Evolutionary conservation across 106 monocot species (phyloP), one percentile per base, ranked within the genome.

Genomic region (Allium fistulosum): DNA sequence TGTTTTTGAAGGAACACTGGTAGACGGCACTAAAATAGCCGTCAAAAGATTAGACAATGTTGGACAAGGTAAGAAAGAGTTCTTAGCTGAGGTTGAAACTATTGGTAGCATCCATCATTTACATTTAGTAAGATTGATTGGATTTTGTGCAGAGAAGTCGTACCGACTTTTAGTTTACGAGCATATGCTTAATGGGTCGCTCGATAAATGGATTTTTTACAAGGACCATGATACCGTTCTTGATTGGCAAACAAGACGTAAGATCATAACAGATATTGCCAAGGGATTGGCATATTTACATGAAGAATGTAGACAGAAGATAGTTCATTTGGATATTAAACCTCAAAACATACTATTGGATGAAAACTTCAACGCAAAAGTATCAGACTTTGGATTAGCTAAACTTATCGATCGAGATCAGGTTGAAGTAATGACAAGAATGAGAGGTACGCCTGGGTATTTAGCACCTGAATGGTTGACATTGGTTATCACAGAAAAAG

Each of bases 31-130:
- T 13, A 58, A 13, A 50, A 48, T 74, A 17, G 74, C 74, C 2
- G 74, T 65, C 26, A 74, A 74, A 58, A 53, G 62, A 22, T 15
- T 74, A 15, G 65, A 74, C 6, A 22, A 65, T 28, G 57, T 77
- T 15, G 58, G 60, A 0, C 81, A 78, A 15, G 84, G 88, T 9
- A 81, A 79, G 15, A 73, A 69, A 28, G 80, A 76, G 63, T 80
- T 80, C 66, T 49, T 76, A 51, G 69, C 80, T 45, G 75, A 80
- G 75, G 75, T 80, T 15, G 55, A 65, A 47, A 80, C 80, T 10
- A 75, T 80, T 60, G 80, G 80, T 4, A 80, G 74, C 58, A 57
- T 65, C 16, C 74, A 74, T 47, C 74, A 74, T 17, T 17, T 57
- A 13, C 57, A 70, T 70, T 28, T 71, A 4, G 71, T 50, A 10